A percentile compares a stretch with the other conserved stretches of the same genome.
Conservation (phyloP, 169 alveolate species). For the Besnoitia besnoiti region DNA sequence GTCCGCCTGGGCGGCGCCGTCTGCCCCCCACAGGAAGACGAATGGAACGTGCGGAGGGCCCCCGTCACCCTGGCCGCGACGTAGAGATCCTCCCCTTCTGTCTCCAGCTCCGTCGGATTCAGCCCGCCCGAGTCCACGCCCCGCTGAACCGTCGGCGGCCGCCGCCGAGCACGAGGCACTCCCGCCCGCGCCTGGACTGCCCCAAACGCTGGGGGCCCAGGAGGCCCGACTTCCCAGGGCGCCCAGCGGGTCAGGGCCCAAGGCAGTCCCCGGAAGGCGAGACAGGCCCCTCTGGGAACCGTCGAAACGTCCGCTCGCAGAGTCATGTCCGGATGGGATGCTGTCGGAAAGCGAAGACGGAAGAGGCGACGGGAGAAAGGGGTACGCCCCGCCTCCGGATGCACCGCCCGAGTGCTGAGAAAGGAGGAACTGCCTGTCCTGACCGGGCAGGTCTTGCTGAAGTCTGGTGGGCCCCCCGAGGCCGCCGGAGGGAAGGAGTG, state of each 20-base stretch:
- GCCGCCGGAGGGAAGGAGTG: neutral
- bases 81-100: neutral
- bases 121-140: conserved; percentile 18
- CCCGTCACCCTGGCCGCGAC: neutral
- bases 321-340: neutral
- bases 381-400: neutral
- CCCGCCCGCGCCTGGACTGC: conserved; percentile 43
- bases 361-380: neutral
- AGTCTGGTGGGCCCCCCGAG: neutral
- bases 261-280: neutral
- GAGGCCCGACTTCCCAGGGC: neutral
- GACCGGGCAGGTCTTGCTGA: neutral
- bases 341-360: neutral
- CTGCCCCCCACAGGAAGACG: conserved; percentile 11
- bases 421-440: neutral
- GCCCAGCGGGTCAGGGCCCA: neutral
- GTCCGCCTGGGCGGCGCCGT: conserved; percentile 9
- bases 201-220: neutral
- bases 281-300: neutral
- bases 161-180: neutral
- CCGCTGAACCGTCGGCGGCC: conserved; percentile 10
- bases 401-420: neutral
- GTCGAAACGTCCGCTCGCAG: neutral
- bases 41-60: neutral
- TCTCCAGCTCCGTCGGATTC: neutral